Conservation (phyloP, 805 yeast species). For the Danielia oregonensis region DNA sequence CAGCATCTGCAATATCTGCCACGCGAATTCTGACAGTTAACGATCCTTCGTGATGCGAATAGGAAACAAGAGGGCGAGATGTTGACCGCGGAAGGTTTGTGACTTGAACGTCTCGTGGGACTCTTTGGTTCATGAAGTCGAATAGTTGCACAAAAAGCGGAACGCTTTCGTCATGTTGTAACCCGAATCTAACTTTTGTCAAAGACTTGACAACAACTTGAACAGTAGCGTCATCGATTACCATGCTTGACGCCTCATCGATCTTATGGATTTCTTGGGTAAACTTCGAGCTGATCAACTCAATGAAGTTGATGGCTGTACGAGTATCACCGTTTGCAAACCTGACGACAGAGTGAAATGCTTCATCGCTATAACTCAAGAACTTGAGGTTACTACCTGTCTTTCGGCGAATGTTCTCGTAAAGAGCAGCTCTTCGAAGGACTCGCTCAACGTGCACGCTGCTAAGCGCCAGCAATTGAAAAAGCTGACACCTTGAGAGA, state of each 20-base stretch:
- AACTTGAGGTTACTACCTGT: conserved; percentile 4
- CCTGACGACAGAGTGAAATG: conserved; percentile 15
- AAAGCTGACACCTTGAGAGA: conserved; percentile 78
- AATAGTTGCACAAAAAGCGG: conserved; percentile 15
- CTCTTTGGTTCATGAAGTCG: conserved; percentile 5
- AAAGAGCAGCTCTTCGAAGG: conserved; percentile 52
- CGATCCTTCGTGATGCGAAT: not conserved
- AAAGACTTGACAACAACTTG: conserved; percentile 4
- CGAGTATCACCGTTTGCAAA: conserved; percentile 32
- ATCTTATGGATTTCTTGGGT: conserved; percentile 1
- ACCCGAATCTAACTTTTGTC: conserved; percentile 14
- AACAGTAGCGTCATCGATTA: conserved; percentile 2
- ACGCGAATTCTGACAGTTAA: not conserved
- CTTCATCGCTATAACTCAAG: conserved; percentile 13
- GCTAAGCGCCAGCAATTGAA: conserved; percentile 56
- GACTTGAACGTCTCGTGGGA: no score
- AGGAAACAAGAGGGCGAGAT: not conserved
- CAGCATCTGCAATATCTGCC: not conserved
- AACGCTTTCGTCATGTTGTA: conserved; percentile 15
- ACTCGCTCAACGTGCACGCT: conserved; percentile 49
- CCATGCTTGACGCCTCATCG: not conserved
- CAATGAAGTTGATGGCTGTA: conserved; percentile 29
- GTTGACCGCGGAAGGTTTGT: not conserved
- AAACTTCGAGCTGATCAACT: conserved; percentile 22
- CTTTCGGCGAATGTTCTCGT: conserved; percentile 27